These are phyloP conservation scores for Apiospora marii DNA, from an alignment of 2,329 filamentous ascomycete species.

Conservation along the genomic window DNA sequence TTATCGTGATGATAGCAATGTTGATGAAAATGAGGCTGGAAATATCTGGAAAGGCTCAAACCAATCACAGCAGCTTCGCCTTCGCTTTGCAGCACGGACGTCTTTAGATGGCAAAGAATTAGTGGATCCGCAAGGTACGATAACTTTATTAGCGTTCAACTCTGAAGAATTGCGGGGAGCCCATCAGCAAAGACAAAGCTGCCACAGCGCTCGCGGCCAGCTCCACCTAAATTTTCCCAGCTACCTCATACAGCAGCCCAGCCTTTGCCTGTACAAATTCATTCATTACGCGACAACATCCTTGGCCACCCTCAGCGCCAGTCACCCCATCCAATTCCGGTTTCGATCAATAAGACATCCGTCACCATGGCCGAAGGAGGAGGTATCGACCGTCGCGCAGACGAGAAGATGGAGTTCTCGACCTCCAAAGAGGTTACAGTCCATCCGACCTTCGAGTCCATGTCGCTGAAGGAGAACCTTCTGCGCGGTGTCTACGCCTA, in stretches of 20 bases:
- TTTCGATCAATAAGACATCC: conserved; percentile 23
- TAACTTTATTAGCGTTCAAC: background rate
- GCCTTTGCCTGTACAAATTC: background rate
- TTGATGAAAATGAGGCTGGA: conserved; percentile 33
- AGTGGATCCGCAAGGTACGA: background rate
- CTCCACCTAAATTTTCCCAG: conserved; percentile 21
- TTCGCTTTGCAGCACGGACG: conserved; percentile 4
- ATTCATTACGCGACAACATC: conserved; percentile 21
- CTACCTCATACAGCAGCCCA: background rate
- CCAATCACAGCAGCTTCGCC: conserved; percentile 5
- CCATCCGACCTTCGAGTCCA: conserved; percentile 91
- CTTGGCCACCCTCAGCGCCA: background rate
- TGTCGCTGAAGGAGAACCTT: conserved; percentile 97
- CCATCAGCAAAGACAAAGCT: background rate
- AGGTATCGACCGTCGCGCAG: conserved; percentile 86
- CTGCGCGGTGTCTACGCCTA: conserved; percentile 98
- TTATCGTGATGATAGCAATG: conserved; percentile 27
- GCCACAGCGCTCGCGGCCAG: conserved; percentile 1
- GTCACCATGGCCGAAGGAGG: conserved; percentile 82
- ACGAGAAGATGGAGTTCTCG: conserved; percentile 97
- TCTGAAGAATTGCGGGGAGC: conserved; percentile 3
- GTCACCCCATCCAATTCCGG: background rate
- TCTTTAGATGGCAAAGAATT: background rate
- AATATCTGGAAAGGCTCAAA: conserved; percentile 30
- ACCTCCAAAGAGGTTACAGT: conserved; percentile 98